A percentile compares a stretch with the other conserved stretches of the same genome.
These are phyloP conservation scores for Acrodontium crateriforme DNA, from an alignment of 2,329 filamentous ascomycete species.

Conservation along the genomic window DNA sequence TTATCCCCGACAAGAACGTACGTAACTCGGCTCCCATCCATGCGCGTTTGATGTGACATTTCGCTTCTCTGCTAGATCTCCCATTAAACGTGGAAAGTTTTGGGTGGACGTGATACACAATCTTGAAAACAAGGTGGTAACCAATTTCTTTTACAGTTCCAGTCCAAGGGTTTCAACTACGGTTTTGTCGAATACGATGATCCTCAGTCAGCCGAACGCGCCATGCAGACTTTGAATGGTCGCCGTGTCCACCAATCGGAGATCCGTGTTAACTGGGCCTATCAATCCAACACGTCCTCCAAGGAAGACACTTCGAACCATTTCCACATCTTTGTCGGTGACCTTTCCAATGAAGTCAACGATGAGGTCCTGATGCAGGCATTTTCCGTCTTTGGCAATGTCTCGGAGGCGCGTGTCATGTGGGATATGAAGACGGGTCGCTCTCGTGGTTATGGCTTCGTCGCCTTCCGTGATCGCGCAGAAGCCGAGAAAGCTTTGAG, in stretches of 20 bases:
- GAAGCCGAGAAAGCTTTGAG: constrained; percentile 94
- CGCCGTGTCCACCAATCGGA: constrained; percentile 93
- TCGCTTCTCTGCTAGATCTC: background rate
- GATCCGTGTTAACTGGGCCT: constrained; percentile 98
- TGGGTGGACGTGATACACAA: too few species aligned
- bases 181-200: constrained; percentile 99
- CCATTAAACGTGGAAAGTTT: too few species aligned
- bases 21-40: constrained; percentile 29
- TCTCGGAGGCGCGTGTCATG: constrained; percentile 98
- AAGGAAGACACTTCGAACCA: constrained; percentile 98
- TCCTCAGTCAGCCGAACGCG: constrained; percentile 86
- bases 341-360: constrained; percentile 96
- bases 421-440: constrained; percentile 99
- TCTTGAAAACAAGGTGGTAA: too few species aligned
- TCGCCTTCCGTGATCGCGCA: constrained; percentile 83
- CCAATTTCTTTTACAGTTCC: constrained; percentile 24
- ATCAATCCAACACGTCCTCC: constrained; percentile 84
- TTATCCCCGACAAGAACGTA: constrained; percentile 99
- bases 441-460: constrained; percentile 93
- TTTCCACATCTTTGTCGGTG: constrained; percentile 97
- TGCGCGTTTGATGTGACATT: constrained; percentile 1
- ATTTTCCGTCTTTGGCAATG: constrained; percentile 87
- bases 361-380: constrained; percentile 88
- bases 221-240: constrained; percentile 93
- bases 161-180: constrained; percentile 97